Base-by-base conservation (phyloP, 2,329 filamentous ascomycete species). In the Ceratocystis albifundus region DNA sequence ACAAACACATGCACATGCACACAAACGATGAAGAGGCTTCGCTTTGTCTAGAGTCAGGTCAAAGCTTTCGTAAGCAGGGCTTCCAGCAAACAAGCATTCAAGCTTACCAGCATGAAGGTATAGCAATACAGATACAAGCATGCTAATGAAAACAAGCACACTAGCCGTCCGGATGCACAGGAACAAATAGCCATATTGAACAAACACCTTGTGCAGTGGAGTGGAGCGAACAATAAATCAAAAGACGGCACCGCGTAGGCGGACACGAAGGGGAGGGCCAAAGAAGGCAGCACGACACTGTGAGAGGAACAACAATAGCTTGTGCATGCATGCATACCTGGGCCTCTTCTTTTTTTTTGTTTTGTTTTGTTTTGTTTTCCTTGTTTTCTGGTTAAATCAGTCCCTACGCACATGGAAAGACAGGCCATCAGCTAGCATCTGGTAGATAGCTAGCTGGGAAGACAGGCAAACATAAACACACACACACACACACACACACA, bases 131-230 rank as follows among this genome's bases (percentile, higher is more conserved):
- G 32, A 10, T 36, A 36, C 32, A 36, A 10, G 32, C 32, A 36
- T 36, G 32, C 10, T 36, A 36, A 36, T 36, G 32, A 12, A 36
- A 36, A 10, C 44, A 22, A 36, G 25, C 28, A 62, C 59, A 25
- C 59, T 22, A 62, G 44, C 44, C 59, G 59, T 32, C 32, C 59
- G 59, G 53, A 57, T 28, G 53, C 25, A 57, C 25, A 57, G 53
- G 53, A 57, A 32, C 53, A 57, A 57, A 28, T 28, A 57, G 53
- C 22, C 53, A 57, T 8, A 57, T 57, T 36, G 53, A 57, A 57
- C 53, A 30, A 25, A 28, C 20, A 36, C 32, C 32, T 36, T 36
- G 32, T 36, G 32, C 32, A 36, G 32, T 36, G 32, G 32, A 36
- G 32, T 36, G 32, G 32, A 15, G 46, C 53, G 30, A 57, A 30